Conservation (phyloP, 371 early-diverging fungal genomes). For the Mucor piriformis region DNA sequence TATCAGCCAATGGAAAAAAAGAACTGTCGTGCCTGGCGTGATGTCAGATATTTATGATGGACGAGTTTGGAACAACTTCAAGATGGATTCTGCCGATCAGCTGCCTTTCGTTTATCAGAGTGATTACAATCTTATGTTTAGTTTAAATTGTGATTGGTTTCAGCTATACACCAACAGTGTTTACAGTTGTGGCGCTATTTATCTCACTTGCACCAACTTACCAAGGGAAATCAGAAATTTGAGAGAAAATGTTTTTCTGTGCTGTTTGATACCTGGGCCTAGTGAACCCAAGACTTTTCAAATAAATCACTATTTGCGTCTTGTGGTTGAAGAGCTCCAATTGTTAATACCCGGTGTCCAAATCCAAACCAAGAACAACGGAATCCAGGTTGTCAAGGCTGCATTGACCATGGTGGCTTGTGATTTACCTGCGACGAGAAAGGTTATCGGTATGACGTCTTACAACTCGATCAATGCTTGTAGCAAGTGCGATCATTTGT, state of each 20-base stretch:
- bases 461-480: constrained; percentile 3
- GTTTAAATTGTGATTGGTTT: neutral
- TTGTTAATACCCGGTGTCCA: constrained; percentile 6
- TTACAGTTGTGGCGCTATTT: constrained; percentile 8
- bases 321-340: constrained; percentile 13
- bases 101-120: neutral
- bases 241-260: constrained; percentile 13
- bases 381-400: constrained; percentile 3
- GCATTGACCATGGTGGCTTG: constrained; percentile 13
- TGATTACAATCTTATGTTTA: neutral
- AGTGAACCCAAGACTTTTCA: constrained; percentile 10
- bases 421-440: constrained; percentile 18
- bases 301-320: constrained; percentile 15
- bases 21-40: neutral
- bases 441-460: constrained; percentile 11
- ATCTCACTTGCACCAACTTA: constrained; percentile 16
- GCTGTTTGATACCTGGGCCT: constrained; percentile 19
- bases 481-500: neutral
- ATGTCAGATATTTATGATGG: neutral
- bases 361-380: neutral
- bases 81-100: neutral
- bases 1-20: neutral
- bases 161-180: neutral
- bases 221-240: constrained; percentile 1
- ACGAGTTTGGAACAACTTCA: neutral